Conservation (phyloP, 495 filamentous ascomycete species). For the Hamigera avellanea region DNA sequence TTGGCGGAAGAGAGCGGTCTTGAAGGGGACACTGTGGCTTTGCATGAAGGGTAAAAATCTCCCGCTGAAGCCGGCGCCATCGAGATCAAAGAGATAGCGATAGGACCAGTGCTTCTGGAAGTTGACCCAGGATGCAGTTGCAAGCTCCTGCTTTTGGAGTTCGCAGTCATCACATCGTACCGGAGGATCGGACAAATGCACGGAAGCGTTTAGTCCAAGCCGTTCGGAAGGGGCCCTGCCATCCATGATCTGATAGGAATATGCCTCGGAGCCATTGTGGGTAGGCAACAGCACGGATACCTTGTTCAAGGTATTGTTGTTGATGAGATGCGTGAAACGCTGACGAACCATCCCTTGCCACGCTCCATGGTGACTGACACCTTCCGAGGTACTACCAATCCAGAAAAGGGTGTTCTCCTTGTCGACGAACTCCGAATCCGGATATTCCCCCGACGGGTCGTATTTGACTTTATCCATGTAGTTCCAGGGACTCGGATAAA, state of each 20-base stretch:
- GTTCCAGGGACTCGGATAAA: constrained; percentile 38
- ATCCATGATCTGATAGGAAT: constrained; percentile 26
- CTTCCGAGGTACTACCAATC: constrained; percentile 46
- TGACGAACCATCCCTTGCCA: constrained; percentile 52
- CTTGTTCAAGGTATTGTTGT: constrained; percentile 36
- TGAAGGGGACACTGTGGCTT: constrained; percentile 52
- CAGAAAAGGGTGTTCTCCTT: constrained; percentile 40
- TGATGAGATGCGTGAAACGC: constrained; percentile 42
- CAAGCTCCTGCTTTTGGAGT: constrained; percentile 39
- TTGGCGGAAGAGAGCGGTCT: constrained; percentile 53
- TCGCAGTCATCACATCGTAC: constrained; percentile 48
- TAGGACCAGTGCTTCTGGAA: constrained; percentile 54
- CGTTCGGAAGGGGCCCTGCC: constrained; percentile 16
- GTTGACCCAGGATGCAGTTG: constrained; percentile 23
- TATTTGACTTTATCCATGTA: constrained; percentile 39
- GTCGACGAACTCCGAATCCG: constrained; percentile 26
- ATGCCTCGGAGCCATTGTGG: constrained; percentile 14
- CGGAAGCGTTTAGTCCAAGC: constrained; percentile 25
- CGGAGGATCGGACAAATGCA: constrained; percentile 36
- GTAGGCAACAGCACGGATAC: constrained; percentile 29
- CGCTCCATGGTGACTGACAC: constrained; percentile 35
- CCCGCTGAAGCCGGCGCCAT: constrained; percentile 55
- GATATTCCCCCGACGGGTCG: constrained; percentile 20
- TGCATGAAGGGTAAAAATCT: constrained; percentile 52
- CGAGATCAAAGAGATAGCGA: constrained; percentile 55